These are phyloP conservation scores for Flaveria brownii DNA, from an alignment of 129 eudicot genomes.

Conservation along the genomic window DNA sequence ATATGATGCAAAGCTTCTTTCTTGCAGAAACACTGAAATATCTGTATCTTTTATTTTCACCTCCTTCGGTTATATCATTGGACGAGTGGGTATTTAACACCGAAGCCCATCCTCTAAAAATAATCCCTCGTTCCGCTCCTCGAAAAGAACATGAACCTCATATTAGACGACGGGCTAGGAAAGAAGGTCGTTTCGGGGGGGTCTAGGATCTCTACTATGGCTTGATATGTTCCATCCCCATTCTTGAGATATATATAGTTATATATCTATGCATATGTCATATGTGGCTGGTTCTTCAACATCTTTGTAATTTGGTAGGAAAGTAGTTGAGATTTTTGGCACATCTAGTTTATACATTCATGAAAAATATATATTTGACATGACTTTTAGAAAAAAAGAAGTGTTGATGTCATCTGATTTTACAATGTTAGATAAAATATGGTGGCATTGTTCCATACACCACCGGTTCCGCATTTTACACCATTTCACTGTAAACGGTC, in stretches of 20 bases:
- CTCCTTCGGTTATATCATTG: slow-evolving; percentile 76
- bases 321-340: background rate
- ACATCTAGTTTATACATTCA: background rate
- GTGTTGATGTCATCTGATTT: background rate
- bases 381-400: background rate
- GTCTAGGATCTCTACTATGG: slow-evolving; percentile 25
- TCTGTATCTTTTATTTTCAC: slow-evolving; percentile 88
- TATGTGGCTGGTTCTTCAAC: background rate
- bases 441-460: too few species aligned
- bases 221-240: background rate
- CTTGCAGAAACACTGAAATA: slow-evolving; percentile 97
- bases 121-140: slow-evolving; percentile 50
- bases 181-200: slow-evolving; percentile 75
- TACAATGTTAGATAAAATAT: background rate
- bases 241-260: background rate
- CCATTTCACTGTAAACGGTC: too few species aligned
- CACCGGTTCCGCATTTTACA: too few species aligned
- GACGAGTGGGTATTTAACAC: slow-evolving; percentile 99
- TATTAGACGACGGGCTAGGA: slow-evolving; percentile 58
- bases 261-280: background rate
- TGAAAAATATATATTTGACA: slow-evolving; percentile 4
- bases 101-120: slow-evolving; percentile 91
- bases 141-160: slow-evolving; percentile 36
- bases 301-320: background rate
- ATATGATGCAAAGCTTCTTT: slow-evolving; percentile 99